These are phyloP conservation scores for Stephania japonica DNA, from an alignment of 164 flowering plant species.

Conservation along the genomic window DNA sequence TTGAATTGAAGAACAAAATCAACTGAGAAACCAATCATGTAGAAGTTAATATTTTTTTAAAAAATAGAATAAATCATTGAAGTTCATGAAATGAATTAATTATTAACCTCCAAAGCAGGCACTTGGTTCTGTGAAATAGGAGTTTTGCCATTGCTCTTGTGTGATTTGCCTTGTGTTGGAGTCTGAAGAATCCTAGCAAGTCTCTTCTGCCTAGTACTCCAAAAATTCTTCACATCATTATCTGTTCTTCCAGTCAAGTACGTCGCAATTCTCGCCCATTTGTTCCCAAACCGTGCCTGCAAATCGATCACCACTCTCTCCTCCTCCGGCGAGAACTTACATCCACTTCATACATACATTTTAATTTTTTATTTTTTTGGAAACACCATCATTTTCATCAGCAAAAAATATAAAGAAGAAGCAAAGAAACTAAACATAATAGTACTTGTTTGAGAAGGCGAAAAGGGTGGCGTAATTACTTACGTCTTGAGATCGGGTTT, in stretches of 20 bases:
- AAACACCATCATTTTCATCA: background rate
- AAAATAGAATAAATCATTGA: background rate
- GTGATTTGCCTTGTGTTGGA: conserved; percentile 23
- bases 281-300: conserved; percentile 82
- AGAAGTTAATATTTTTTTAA: background rate
- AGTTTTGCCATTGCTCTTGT: conserved; percentile 23
- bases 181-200: conserved; percentile 62
- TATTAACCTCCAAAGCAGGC: conserved; percentile 32
- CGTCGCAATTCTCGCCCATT: conserved; percentile 87
- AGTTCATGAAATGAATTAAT: background rate
- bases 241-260: conserved; percentile 83
- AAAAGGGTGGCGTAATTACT: conserved; percentile 2
- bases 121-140: conserved; percentile 17
- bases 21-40: background rate
- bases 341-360: conserved; percentile 37
- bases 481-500: conserved; percentile 88
- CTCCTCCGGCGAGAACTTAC: conserved; percentile 80
- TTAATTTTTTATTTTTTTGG: background rate
- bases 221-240: conserved; percentile 93
- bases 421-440: background rate
- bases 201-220: conserved; percentile 95
- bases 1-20: too few species aligned
- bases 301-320: conserved; percentile 84
- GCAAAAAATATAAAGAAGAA: background rate
- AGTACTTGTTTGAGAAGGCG: background rate